A percentile compares a stretch with the other conserved stretches of the same genome.
These are phyloP conservation scores for Carex sylvatica DNA, from an alignment of 202 grass and related monocot genomes.

Conservation along the genomic window DNA sequence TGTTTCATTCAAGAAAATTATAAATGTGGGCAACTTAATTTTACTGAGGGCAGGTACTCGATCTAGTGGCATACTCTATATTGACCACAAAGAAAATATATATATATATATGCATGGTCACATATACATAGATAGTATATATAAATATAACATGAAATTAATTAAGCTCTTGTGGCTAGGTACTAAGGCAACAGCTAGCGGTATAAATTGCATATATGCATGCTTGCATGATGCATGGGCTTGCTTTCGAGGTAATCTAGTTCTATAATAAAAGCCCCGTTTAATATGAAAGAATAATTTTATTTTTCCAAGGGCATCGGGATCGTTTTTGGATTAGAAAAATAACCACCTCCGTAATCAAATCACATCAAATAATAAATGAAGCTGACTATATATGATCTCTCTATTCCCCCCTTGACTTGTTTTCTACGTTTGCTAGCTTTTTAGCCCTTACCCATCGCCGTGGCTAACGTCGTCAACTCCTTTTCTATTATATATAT, in stretches of 20 bases:
- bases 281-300: conserved; percentile 27
- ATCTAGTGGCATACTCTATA: not conserved
- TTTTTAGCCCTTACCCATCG: conserved; percentile 71
- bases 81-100: not conserved
- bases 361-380: conserved; percentile 27
- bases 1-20: no score
- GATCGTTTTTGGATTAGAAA: conserved; percentile 87
- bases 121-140: not conserved
- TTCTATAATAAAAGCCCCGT: conserved; percentile 46
- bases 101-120: not conserved
- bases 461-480: conserved; percentile 94
- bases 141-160: conserved; percentile 8
- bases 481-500: conserved; percentile 28
- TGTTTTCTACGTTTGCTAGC: conserved; percentile 63
- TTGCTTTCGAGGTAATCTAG: conserved; percentile 90
- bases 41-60: not conserved
- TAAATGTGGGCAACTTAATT: not conserved
- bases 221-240: conserved; percentile 26
- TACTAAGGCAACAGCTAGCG: conserved; percentile 16
- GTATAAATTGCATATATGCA: conserved; percentile 16
- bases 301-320: conserved; percentile 48
- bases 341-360: conserved; percentile 35
- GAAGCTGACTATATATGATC: conserved; percentile 20
- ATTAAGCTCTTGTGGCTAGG: conserved; percentile 10
- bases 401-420: conserved; percentile 59